Percentiles rank a stretch among this genome's conserved stretches.
Evolutionary conservation across 1,284 basidiomycete genomes (phyloP).

Genomic region (Phellinidium pouzarii): DNA sequence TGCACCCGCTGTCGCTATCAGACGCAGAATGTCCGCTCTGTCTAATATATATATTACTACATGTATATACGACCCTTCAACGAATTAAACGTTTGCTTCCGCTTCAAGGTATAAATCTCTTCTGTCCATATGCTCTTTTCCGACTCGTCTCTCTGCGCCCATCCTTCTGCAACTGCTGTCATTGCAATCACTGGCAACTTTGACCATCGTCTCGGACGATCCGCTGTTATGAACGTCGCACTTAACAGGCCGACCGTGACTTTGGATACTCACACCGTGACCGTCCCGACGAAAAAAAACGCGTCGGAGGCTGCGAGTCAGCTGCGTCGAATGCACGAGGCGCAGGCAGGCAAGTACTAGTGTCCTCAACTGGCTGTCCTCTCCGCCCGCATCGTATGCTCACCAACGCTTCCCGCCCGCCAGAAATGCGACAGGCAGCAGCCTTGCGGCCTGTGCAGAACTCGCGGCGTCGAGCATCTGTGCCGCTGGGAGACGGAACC

Average conservation of each 20-base stretch:
- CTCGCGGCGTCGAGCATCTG: slow-evolving; percentile 42
- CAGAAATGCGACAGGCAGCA: slow-evolving; percentile 50
- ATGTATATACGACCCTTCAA: background rate
- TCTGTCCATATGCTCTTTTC: too few species aligned
- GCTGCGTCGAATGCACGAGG: slow-evolving; percentile 52
- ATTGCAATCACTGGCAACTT: background rate
- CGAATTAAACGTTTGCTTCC: background rate
- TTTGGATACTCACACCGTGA: background rate
- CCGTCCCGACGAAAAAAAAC: slow-evolving; percentile 26
- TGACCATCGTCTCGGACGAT: background rate
- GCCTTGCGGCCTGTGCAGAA: slow-evolving; percentile 44
- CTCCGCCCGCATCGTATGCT: background rate
- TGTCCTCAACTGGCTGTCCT: background rate
- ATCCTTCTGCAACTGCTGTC: background rate
- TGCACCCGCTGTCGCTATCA: too few species aligned
- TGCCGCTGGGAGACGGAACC: slow-evolving; percentile 49
- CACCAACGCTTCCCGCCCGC: background rate
- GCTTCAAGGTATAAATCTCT: background rate
- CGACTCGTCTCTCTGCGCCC: too few species aligned
- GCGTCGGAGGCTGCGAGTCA: slow-evolving; percentile 38
- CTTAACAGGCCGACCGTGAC: background rate
- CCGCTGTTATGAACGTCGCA: background rate
- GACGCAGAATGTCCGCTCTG: too few species aligned
- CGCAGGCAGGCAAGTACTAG: slow-evolving; percentile 45
- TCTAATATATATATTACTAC: background rate